Conservation (phyloP, 148 eudicot species). For the Chenopodium suecicum region DNA sequence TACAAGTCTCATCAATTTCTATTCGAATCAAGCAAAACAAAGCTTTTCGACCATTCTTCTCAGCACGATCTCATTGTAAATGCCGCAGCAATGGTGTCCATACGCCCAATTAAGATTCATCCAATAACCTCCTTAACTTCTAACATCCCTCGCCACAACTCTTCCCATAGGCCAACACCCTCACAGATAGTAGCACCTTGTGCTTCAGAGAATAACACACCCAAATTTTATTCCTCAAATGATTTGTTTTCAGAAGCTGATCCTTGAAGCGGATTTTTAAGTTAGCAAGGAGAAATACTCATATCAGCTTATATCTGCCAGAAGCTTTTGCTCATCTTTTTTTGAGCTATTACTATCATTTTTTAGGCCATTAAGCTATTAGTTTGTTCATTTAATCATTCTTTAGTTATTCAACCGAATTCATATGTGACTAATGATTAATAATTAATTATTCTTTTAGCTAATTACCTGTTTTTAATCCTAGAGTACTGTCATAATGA, state of each 20-base stretch:
- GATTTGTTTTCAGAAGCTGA: not conserved
- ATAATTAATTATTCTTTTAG: not conserved
- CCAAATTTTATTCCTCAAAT: not conserved
- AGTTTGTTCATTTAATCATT: too few species aligned
- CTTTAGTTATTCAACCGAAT: too few species aligned
- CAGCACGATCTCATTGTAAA: not conserved
- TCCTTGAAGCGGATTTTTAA: not conserved
- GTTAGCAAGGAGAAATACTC: not conserved
- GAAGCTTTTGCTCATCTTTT: not conserved
- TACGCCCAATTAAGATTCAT: not conserved
- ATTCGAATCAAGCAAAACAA: not conserved
- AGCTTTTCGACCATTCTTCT: slow-evolving; percentile 4
- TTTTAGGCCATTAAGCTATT: not conserved
- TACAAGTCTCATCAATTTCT: slow-evolving; percentile 12
- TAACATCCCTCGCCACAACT: not conserved
- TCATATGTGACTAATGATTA: not conserved
- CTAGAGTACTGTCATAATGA: not conserved
- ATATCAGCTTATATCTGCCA: not conserved
- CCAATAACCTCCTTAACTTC: not conserved
- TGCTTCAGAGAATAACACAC: not conserved
- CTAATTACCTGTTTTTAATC: not conserved
- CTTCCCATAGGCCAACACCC: not conserved
- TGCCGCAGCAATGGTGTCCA: not conserved
- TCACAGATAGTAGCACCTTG: slow-evolving; percentile 11
- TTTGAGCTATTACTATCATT: not conserved